These are phyloP conservation scores for Trametes cubensis DNA, from an alignment of 768 basidiomycete species.

Conservation along the genomic window DNA sequence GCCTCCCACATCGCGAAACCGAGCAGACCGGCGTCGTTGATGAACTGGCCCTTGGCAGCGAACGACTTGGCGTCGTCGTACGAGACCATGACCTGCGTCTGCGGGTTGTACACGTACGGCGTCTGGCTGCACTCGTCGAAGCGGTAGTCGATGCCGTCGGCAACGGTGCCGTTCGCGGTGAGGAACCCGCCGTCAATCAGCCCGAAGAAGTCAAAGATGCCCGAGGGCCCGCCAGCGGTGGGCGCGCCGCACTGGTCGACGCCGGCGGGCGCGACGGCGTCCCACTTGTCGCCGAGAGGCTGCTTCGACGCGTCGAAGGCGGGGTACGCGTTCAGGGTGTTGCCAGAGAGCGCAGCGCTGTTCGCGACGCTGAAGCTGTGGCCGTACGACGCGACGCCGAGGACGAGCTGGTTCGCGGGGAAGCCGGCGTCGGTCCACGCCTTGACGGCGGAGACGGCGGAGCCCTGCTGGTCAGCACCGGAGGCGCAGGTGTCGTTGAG, in stretches of 20 bases:
- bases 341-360: conserved; percentile 39
- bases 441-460: conserved; percentile 73
- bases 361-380: conserved; percentile 61
- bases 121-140: conserved; percentile 40
- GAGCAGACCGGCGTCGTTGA: conserved; percentile 36
- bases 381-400: conserved; percentile 85
- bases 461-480: conserved; percentile 62
- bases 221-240: conserved; percentile 42
- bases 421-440: conserved; percentile 83
- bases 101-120: conserved; percentile 37
- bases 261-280: conserved; percentile 28
- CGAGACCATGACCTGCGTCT: conserved; percentile 36
- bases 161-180: conserved; percentile 45
- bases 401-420: conserved; percentile 72
- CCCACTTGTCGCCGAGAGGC: conserved; percentile 45
- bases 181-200: conserved; percentile 61
- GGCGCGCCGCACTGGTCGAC: conserved; percentile 41
- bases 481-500: conserved; percentile 76
- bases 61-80: conserved; percentile 39
- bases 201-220: conserved; percentile 65
- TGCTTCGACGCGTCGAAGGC: conserved; percentile 47
- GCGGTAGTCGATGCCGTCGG: conserved; percentile 49
- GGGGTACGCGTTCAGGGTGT: conserved; percentile 50
- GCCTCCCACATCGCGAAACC: conserved; percentile 52
- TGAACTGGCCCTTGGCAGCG: conserved; percentile 46